phyloP scores from a whole-genome alignment of 345 rosid genomes.

The Moricandia arvensis region DNA sequence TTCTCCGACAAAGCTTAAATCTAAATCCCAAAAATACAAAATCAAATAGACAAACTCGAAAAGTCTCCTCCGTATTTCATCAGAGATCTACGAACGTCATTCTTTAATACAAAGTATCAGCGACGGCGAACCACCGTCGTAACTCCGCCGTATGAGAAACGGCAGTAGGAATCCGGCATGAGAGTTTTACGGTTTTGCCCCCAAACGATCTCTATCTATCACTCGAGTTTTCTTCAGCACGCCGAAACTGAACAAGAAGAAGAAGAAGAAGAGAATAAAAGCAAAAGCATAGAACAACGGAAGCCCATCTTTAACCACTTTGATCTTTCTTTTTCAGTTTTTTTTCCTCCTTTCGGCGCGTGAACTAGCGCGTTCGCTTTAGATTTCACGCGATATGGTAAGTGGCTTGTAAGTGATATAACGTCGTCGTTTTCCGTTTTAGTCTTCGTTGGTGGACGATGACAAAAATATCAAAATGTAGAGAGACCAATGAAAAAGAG shows the following conservation, averaged over 20 bases:
- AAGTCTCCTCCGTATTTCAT: constrained; percentile 7
- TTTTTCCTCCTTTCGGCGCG: constrained; percentile 24
- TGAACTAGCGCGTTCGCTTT: constrained; percentile 27
- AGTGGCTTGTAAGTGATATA: background rate
- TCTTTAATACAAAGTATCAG: background rate
- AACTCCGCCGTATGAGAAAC: constrained; percentile 24
- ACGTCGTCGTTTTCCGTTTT: constrained; percentile 1
- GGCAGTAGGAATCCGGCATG: constrained; percentile 28
- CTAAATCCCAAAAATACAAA: background rate
- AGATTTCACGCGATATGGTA: constrained; percentile 23
- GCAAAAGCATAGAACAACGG: constrained; percentile 35
- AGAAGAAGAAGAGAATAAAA: background rate
- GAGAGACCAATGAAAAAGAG: background rate
- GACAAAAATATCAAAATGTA: background rate
- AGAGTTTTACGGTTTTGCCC: constrained; percentile 3
- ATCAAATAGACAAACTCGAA: background rate
- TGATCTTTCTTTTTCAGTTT: constrained; percentile 18
- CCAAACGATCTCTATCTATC: background rate
- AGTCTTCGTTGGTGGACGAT: constrained; percentile 15
- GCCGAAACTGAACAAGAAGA: constrained; percentile 24
- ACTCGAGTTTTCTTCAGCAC: constrained; percentile 30
- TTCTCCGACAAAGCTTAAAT: background rate
- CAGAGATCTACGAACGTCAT: constrained; percentile 23
- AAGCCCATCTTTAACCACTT: constrained; percentile 35
- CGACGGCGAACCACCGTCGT: constrained; percentile 4